A percentile compares a stretch with the other conserved stretches of the same genome.
Conservation (phyloP, 2,329 filamentous ascomycete genomes). For the Aspergillus bombycis region DNA sequence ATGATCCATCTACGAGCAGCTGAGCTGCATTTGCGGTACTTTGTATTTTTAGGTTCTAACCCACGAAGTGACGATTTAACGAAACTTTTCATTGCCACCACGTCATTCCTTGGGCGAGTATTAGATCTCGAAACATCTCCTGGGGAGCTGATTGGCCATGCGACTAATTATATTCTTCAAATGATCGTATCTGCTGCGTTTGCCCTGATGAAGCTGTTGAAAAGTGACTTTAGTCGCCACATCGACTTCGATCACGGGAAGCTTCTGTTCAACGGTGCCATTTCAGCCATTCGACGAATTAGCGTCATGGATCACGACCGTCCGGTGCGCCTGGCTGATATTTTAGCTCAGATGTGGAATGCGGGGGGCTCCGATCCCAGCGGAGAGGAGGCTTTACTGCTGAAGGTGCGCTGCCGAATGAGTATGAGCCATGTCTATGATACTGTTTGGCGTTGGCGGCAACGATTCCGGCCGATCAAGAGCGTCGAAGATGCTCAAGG, state of each 20-base stretch:
- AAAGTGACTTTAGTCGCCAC: slow-evolving; percentile 62
- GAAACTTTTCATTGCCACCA: slow-evolving; percentile 50
- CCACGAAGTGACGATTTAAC: slow-evolving; percentile 46
- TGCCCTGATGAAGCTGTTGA: slow-evolving; percentile 65
- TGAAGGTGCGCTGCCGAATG: slow-evolving; percentile 66
- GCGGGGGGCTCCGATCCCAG: slow-evolving; percentile 38
- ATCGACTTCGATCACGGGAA: slow-evolving; percentile 59
- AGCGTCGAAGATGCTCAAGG: slow-evolving; percentile 65
- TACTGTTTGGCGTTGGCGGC: slow-evolving; percentile 67
- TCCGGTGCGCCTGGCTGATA: slow-evolving; percentile 64
- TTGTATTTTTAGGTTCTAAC: slow-evolving; percentile 50
- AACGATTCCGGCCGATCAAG: slow-evolving; percentile 67
- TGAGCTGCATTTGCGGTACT: slow-evolving; percentile 49
- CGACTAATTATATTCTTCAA: slow-evolving; percentile 65
- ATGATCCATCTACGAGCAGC: slow-evolving; percentile 51
- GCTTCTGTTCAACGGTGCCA: slow-evolving; percentile 59
- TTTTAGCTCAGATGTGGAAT: slow-evolving; percentile 67
- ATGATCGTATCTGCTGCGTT: slow-evolving; percentile 68
- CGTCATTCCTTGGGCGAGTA: slow-evolving; percentile 49
- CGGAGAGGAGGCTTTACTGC: slow-evolving; percentile 52
- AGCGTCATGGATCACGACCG: slow-evolving; percentile 66
- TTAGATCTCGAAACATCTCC: slow-evolving; percentile 47
- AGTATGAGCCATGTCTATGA: slow-evolving; percentile 69
- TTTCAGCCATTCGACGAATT: slow-evolving; percentile 61
- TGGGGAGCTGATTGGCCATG: slow-evolving; percentile 55